These are phyloP conservation scores for Endocalyx cinctus DNA, from an alignment of 2,329 filamentous ascomycete species.

Conservation along the genomic window DNA sequence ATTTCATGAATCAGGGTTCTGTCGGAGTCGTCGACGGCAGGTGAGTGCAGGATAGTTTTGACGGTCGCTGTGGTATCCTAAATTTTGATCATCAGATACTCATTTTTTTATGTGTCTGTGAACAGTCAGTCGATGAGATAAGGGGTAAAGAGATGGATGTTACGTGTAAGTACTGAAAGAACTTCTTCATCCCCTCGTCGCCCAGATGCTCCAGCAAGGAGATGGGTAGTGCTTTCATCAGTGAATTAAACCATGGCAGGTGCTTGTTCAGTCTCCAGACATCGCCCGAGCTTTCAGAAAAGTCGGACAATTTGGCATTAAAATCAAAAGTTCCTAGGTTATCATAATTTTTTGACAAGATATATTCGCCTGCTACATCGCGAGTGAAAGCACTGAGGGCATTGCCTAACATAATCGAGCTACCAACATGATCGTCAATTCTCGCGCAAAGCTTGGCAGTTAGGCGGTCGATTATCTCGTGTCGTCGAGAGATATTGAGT, in stretches of 20 bases:
- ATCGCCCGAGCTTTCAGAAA: slow-evolving; percentile 1
- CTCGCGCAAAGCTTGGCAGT: too few relatives aligned
- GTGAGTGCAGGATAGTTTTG: slow-evolving; percentile 3
- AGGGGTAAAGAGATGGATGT: background rate
- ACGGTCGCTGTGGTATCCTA: slow-evolving; percentile 1
- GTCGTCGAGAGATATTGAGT: background rate
- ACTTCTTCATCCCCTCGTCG: slow-evolving; percentile 7
- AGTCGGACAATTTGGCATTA: slow-evolving; percentile 2
- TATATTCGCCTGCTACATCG: slow-evolving; percentile 10
- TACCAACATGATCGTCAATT: too few relatives aligned
- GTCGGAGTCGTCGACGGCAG: background rate
- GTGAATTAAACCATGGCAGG: slow-evolving; percentile 1
- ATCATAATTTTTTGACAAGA: slow-evolving; percentile 11
- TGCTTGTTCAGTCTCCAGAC: slow-evolving; percentile 4
- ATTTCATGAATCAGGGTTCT: slow-evolving; percentile 1
- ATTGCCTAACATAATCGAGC: too few relatives aligned
- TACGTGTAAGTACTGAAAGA: slow-evolving; percentile 5
- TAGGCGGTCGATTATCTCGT: too few relatives aligned
- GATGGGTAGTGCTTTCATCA: background rate
- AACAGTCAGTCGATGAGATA: background rate
- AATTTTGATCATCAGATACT: background rate
- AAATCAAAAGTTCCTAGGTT: slow-evolving; percentile 7
- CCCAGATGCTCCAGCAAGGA: slow-evolving; percentile 3
- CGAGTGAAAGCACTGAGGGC: slow-evolving; percentile 10
- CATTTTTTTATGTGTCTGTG: background rate